Evolutionary conservation across 2,329 filamentous ascomycete species (phyloP), one percentile per base, ranked within the genome.

Genomic region (Endoconidiophora laricicola): DNA sequence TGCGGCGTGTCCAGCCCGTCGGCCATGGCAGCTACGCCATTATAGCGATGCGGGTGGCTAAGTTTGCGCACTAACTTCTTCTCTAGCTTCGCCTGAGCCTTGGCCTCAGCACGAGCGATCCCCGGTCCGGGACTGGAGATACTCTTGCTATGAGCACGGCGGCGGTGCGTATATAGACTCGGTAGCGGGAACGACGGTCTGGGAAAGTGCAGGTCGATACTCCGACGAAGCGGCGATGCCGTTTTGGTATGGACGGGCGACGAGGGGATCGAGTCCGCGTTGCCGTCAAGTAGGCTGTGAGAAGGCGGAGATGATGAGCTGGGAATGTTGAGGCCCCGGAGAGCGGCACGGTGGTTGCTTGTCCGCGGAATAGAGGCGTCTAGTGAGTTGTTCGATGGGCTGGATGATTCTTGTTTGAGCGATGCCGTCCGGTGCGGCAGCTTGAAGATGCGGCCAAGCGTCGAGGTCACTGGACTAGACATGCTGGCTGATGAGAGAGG

Each of bases 161-260:
- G 41, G 22, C 26, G 41, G 20, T 26, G 14, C 2, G 41, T 14
- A 20, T 44, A 24, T 1, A 44, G 10, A 33, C 29, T 33, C 29
- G 29, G 29, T 12, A 33, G 29, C 5, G 29, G 29, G 29, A 33
- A 33, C 7, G 29, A 33, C 23, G 43, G 43, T 24, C 26, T 22
- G 5, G 51, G 51, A 37, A 53, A 46, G n/a, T 49, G 51, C 22
- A 53, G 36, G 42, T 53, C 51, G 18, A 38, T 12, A 22, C 46
- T 49, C 24, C 41, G 43, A 29, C 51, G 49, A 9, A 46, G 18
- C 23, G 26, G 44, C 2, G 39, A 45, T 3, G 9, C 29, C 29
- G 29, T 33, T 2, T 33, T 33, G 29, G 29, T 9, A 12, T 12
- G 44, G 33, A 22, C 10, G 18, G 44, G 44, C 20, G 29, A 33